Evolutionary conservation across 2,329 filamentous ascomycete genomes (phyloP).

Genomic region (Fusarium concolor): DNA sequence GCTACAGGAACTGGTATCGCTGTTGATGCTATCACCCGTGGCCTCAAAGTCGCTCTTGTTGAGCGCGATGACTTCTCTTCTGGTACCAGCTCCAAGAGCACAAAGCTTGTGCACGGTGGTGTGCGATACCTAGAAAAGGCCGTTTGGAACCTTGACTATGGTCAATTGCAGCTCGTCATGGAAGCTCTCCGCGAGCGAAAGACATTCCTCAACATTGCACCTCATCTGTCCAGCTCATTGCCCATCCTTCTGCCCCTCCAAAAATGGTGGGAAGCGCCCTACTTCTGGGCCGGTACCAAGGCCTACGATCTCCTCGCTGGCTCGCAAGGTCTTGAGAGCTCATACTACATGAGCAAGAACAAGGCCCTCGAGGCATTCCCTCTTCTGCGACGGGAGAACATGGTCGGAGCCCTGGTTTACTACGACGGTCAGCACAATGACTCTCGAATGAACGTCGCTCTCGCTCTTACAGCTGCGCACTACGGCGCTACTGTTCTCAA

Average conservation of each 20-base stretch:
- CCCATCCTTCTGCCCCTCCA: constrained; percentile 87
- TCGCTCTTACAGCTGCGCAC: constrained; percentile 82
- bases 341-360: constrained; percentile 82
- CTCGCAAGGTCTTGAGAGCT: constrained; percentile 84
- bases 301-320: constrained; percentile 85
- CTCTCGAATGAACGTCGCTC: constrained; percentile 86
- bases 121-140: constrained; percentile 89
- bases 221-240: constrained; percentile 82
- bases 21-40: constrained; percentile 82
- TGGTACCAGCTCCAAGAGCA: constrained; percentile 88
- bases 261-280: constrained; percentile 85
- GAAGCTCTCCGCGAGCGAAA: constrained; percentile 85
- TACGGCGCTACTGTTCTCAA: constrained; percentile 85
- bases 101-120: constrained; percentile 86
- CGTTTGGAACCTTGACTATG: constrained; percentile 86
- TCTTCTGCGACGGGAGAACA: constrained; percentile 77
- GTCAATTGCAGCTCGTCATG: constrained; percentile 83
- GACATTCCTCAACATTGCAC: constrained; percentile 85
- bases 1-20: constrained; percentile 85
- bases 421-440: constrained; percentile 91
- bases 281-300: constrained; percentile 78
- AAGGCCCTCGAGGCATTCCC: constrained; percentile 83
- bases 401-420: constrained; percentile 85
- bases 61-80: constrained; percentile 86
- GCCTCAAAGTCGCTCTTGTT: constrained; percentile 82